phyloP scores from a whole-genome alignment of 1,284 basidiomycete genomes.

The Stereum hirsutum region DNA sequence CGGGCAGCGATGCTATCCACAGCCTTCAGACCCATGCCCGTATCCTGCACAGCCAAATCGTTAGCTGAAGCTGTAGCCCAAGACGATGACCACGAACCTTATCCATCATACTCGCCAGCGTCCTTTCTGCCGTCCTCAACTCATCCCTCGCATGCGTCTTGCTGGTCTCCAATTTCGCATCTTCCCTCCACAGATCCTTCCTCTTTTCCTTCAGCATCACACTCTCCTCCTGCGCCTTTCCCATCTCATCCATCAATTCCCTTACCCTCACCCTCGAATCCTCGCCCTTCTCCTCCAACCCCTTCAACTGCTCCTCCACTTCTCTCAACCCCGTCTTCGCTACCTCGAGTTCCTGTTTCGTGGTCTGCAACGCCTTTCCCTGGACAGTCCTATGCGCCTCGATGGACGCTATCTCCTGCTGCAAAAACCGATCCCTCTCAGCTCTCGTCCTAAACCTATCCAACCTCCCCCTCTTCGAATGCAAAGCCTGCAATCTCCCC shows the following conservation, averaged over 20 bases:
- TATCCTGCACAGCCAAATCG: conserved; percentile 69
- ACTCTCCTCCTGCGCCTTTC: conserved; percentile 62
- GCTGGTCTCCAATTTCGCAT: conserved; percentile 77
- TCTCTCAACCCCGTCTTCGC: conserved; percentile 41
- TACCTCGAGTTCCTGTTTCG: conserved; percentile 32
- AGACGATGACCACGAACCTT: conserved; percentile 71
- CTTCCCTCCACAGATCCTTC: conserved; percentile 95
- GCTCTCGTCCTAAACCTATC: conserved; percentile 77
- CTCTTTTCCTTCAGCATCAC: conserved; percentile 69
- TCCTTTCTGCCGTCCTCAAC: conserved; percentile 72
- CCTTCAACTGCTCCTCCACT: conserved; percentile 50
- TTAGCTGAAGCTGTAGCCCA: too few species aligned
- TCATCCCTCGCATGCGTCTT: conserved; percentile 75
- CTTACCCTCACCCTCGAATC: conserved; percentile 65
- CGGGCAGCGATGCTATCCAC: conserved; percentile 77
- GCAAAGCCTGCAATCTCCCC: conserved; percentile 64
- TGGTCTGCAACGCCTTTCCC: conserved; percentile 33
- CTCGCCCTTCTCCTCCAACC: conserved; percentile 63
- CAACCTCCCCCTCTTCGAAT: conserved; percentile 83
- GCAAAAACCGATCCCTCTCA: conserved; percentile 76
- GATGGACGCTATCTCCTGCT: conserved; percentile 65
- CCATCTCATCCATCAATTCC: conserved; percentile 60
- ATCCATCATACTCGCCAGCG: conserved; percentile 89
- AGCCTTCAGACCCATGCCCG: conserved; percentile 77
- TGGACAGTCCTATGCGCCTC: conserved; percentile 47